A percentile compares a stretch with the other conserved stretches of the same genome.
Evolutionary conservation across 148 eudicot species (phyloP).

Genomic region (Rhododendron ovatum): DNA sequence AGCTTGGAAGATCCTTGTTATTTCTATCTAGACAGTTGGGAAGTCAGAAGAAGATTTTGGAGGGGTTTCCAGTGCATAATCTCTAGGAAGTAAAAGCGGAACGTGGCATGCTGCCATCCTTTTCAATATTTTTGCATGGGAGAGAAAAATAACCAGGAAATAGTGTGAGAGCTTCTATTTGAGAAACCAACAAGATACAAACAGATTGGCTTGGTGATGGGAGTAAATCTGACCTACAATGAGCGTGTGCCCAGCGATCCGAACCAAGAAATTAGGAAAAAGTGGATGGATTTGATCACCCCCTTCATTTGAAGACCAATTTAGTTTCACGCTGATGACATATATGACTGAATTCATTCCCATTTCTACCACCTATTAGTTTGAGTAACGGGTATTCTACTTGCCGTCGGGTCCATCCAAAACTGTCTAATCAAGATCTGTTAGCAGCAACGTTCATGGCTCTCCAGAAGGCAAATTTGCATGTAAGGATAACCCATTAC

Average conservation of each 20-base stretch:
- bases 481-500: constrained; percentile 1
- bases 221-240: not conserved
- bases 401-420: constrained; percentile 52
- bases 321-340: constrained; percentile 7
- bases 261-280: not conserved
- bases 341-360: constrained; percentile 28
- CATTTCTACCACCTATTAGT: constrained; percentile 16
- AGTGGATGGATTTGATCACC: not conserved
- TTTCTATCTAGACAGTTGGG: not conserved
- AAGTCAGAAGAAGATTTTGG: not conserved
- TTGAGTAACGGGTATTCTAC: not conserved
- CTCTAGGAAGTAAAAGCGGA: not conserved
- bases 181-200: not conserved
- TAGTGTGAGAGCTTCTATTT: no score
- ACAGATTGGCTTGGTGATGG: not conserved
- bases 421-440: constrained; percentile 70
- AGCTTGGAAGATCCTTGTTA: constrained; percentile 33
- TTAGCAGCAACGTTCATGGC: constrained; percentile 49
- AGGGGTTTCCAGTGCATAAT: not conserved
- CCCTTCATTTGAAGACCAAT: constrained; percentile 20
- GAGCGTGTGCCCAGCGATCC: not conserved
- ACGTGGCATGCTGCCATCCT: not conserved
- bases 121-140: not conserved
- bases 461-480: constrained; percentile 48
- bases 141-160: not conserved